Evolutionary conservation across 345 rosid genomes (phyloP).

Genomic region (Citrus unshiu): DNA sequence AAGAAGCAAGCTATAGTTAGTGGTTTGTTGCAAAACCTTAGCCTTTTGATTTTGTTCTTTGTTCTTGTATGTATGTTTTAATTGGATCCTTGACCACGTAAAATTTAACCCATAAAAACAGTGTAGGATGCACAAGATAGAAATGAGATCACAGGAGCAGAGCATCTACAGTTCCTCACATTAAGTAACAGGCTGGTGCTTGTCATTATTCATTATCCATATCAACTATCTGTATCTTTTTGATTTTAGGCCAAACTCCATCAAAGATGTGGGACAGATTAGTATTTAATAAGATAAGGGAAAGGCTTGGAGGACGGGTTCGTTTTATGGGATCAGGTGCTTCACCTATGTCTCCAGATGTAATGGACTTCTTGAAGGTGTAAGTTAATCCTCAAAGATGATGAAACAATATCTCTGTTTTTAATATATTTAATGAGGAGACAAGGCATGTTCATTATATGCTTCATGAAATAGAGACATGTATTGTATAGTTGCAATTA

Average conservation of each 20-base stretch:
- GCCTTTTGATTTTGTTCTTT: background rate
- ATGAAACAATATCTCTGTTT: background rate
- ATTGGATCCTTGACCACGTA: background rate
- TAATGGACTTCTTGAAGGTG: slow-evolving; percentile 84
- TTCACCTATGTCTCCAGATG: slow-evolving; percentile 86
- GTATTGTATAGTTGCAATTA: background rate
- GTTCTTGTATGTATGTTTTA: background rate
- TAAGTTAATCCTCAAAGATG: slow-evolving; percentile 36
- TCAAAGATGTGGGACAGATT: slow-evolving; percentile 83
- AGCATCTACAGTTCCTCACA: background rate
- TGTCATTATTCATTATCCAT: background rate
- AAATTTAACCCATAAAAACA: background rate
- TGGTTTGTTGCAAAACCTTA: slow-evolving; percentile 37
- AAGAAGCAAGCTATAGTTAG: slow-evolving; percentile 75
- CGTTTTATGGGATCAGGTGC: slow-evolving; percentile 81
- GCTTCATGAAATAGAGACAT: too few species aligned
- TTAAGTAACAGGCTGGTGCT: background rate
- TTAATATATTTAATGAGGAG: background rate
- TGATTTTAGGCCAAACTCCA: slow-evolving; percentile 51
- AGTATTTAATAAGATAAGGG: slow-evolving; percentile 79
- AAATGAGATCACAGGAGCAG: background rate
- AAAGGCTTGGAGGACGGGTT: slow-evolving; percentile 81
- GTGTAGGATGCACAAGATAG: background rate
- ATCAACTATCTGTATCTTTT: slow-evolving; percentile 2
- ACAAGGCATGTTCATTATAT: too few species aligned